Evolutionary conservation across 192 early-diverging fungal genomes (phyloP).

Genomic region (Backusella tuberculispora): DNA sequence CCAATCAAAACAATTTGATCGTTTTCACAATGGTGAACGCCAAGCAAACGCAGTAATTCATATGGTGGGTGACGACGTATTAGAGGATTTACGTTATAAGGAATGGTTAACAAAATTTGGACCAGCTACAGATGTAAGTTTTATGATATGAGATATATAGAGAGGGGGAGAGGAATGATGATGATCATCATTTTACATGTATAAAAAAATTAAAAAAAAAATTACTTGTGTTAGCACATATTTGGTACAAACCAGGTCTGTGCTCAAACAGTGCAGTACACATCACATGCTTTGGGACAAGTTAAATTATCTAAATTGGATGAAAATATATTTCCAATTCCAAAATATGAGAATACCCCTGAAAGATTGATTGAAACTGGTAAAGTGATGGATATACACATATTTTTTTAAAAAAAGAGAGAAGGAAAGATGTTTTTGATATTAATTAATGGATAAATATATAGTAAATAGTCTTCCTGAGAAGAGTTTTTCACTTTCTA

Average conservation of each 20-base stretch:
- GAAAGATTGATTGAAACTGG: constrained; percentile 22
- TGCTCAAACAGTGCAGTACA: constrained; percentile 68
- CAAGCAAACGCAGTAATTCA: constrained; percentile 65
- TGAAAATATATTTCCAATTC: constrained; percentile 69
- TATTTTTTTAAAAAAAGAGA: neutral
- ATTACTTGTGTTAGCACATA: constrained; percentile 61
- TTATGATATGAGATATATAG: neutral
- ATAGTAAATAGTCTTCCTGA: constrained; percentile 22
- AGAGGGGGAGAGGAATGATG: neutral
- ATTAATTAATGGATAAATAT: neutral
- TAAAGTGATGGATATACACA: constrained; percentile 2
- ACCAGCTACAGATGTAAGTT: constrained; percentile 57
- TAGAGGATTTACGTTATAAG: constrained; percentile 65
- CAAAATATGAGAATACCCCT: constrained; percentile 59
- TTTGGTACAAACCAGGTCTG: constrained; percentile 68
- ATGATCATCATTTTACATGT: neutral
- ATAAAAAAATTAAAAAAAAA: neutral
- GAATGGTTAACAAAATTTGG: constrained; percentile 79
- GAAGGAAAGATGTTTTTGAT: neutral
- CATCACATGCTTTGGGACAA: constrained; percentile 63
- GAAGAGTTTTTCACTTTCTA: constrained; percentile 22
- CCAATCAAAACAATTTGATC: constrained; percentile 46
- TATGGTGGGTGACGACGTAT: constrained; percentile 63
- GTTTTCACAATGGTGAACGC: constrained; percentile 20
- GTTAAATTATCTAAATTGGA: constrained; percentile 70